Base-by-base conservation (phyloP, 345 rosid species). In the Cardamine occulta region DNA sequence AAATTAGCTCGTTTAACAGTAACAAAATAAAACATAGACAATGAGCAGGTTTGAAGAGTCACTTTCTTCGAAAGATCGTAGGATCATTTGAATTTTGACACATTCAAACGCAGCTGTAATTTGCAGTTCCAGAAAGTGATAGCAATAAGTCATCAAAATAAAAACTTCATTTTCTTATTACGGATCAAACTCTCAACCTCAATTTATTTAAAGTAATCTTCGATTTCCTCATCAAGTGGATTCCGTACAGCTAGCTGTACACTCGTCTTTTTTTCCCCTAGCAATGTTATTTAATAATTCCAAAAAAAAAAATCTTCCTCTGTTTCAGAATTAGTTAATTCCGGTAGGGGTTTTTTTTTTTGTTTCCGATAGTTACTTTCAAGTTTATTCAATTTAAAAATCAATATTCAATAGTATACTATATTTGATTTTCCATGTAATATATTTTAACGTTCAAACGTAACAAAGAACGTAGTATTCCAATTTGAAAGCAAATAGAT, bases 211-310 rank as follows among this genome's bases (percentile, higher is more conserved):
- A 63, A 63, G 13, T 44, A 54, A 32, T 11, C 34, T 60, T 67
- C 61, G 63, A 31, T 62, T 61, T 68, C 63, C 37, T 44, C 70
- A 69, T 26, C 64, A 68, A 76, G 80, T 68, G 12, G 64, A 14
- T 23, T 76, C 80, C 80, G 74, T 76, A 76, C 80, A 68, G 40
- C 58, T 68, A 76, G 74, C 68, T 76, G 74, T 76, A 68, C 74
- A 59, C 14, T 57, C 32, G 18, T 44, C 2, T 40, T 40, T 40
- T 40, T 40, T 9, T 1, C 1, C n/a, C n/a, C 13, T n/a, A 13
- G 45, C 45, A 12, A 13, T 40, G n/a, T 40, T 40, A 37, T 37
- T 11, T 37, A 10, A 35, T 35, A 7, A 0, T n/a, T n/a, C n/a
- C n/a, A n/a, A n/a, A n/a, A n/a, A n/a, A n/a, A n/a, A n/a, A n/a